phyloP scores from a whole-genome alignment of 1,139 yeast species.

The Pichia sp. region DNA sequence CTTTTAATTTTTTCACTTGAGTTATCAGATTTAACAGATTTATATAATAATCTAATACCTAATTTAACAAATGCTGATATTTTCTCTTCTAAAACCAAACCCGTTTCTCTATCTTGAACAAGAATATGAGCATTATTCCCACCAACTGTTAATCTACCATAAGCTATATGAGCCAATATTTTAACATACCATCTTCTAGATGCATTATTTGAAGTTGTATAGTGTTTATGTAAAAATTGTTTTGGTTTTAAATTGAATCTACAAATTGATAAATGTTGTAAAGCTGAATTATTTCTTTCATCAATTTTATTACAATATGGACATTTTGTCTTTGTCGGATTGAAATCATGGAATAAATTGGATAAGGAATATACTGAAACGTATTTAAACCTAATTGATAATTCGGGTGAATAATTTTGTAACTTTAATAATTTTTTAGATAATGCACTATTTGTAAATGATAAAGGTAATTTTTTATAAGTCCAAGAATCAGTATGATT shows the following conservation, averaged over 20 bases:
- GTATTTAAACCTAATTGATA: conserved; percentile 59
- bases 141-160: conserved; percentile 83
- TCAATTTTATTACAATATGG: conserved; percentile 16
- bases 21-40: conserved; percentile 57
- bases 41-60: conserved; percentile 79
- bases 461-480: conserved; percentile 13
- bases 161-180: conserved; percentile 73
- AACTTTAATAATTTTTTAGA: conserved; percentile 9
- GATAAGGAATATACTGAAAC: conserved; percentile 31
- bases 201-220: conserved; percentile 77
- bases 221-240: conserved; percentile 52
- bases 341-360: conserved; percentile 4
- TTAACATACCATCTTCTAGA: conserved; percentile 86
- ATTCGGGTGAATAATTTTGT: conserved; percentile 44
- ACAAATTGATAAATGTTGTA: conserved; percentile 85
- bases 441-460: conserved; percentile 59
- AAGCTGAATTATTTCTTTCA: conserved; percentile 44
- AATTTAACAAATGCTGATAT: conserved; percentile 84
- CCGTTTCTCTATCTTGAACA: conserved; percentile 87
- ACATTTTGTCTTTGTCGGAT: conserved; percentile 14
- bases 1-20: conserved; percentile 38
- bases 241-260: conserved; percentile 44
- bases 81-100: conserved; percentile 82
- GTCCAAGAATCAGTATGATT: conserved; percentile 12
- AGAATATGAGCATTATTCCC: conserved; percentile 89